A percentile compares a stretch with the other conserved stretches of the same genome.
Evolutionary conservation across 805 yeast genomes (phyloP).

Genomic region (Komagataella populi): DNA sequence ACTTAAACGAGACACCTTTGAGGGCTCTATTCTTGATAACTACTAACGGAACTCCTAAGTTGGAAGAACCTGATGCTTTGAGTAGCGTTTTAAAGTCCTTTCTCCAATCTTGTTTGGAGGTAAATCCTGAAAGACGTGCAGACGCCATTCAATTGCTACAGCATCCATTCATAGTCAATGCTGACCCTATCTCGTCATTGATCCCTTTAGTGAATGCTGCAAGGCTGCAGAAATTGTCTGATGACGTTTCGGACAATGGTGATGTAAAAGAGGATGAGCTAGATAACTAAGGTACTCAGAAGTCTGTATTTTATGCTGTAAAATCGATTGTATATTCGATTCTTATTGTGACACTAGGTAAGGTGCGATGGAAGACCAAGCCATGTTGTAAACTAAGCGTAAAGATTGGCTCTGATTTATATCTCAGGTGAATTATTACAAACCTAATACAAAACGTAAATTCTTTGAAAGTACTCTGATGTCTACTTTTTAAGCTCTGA

Average conservation of each 20-base stretch:
- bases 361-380: too few species aligned
- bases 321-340: neutral
- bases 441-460: too few species aligned
- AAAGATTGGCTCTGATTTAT: too few species aligned
- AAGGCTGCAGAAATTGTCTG: conserved; percentile 41
- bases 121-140: conserved; percentile 70
- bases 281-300: neutral
- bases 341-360: too few species aligned
- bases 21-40: conserved; percentile 90
- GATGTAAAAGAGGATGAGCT: neutral
- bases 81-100: conserved; percentile 55
- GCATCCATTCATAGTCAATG: conserved; percentile 50
- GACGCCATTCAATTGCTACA: conserved; percentile 59
- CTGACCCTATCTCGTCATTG: conserved; percentile 47
- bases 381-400: too few species aligned
- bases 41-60: conserved; percentile 89
- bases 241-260: conserved; percentile 5
- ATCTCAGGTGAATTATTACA: too few species aligned
- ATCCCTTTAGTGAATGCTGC: conserved; percentile 70
- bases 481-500: too few species aligned
- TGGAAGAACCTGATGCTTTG: conserved; percentile 73
- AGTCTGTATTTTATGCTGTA: neutral
- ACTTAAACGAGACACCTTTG: conserved; percentile 88
- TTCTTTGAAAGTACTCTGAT: too few species aligned
- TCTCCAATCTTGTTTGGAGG: conserved; percentile 67